A percentile compares a stretch with the other conserved stretches of the same genome.
Evolutionary conservation across 2,329 filamentous ascomycete genomes (phyloP).

Genomic region (Lasiodiplodia hormozganensis): DNA sequence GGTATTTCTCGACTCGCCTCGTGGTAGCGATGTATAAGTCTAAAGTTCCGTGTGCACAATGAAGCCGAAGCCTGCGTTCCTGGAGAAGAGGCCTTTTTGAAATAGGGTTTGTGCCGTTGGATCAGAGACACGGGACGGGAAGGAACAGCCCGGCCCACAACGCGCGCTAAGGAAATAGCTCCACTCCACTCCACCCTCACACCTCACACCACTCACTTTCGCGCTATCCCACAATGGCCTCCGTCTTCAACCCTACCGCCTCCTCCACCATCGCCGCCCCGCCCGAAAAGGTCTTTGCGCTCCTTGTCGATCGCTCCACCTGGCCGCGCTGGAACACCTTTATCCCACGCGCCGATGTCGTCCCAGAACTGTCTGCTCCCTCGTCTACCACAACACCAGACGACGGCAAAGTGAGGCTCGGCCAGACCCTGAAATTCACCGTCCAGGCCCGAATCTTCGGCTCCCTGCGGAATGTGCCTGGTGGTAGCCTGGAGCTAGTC

Average conservation of each 20-base stretch:
- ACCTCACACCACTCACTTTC: neutral
- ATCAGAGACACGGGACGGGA: neutral
- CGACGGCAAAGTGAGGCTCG: slow-evolving; percentile 2
- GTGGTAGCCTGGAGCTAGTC: slow-evolving; percentile 22
- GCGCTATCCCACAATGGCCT: slow-evolving; percentile 5
- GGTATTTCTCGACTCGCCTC: no score
- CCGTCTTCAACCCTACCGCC: slow-evolving; percentile 24
- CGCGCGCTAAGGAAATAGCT: neutral
- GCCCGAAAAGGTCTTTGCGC: slow-evolving; percentile 20
- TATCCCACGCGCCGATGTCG: slow-evolving; percentile 24
- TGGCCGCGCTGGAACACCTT: slow-evolving; percentile 28
- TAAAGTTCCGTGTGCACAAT: no score
- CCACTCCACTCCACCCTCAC: neutral
- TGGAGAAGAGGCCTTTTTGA: no score
- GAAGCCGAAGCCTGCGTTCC: no score
- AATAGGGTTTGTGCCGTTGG: neutral
- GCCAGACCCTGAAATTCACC: slow-evolving; percentile 15
- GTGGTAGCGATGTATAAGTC: no score
- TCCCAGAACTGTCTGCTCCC: neutral
- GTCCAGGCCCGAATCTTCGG: slow-evolving; percentile 23
- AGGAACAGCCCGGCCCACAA: neutral
- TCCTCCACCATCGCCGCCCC: slow-evolving; percentile 16
- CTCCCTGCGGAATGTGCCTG: slow-evolving; percentile 7
- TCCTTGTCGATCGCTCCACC: slow-evolving; percentile 25
- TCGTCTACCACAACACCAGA: neutral